Percentiles rank a stretch among this genome's conserved stretches.
Evolutionary conservation across 345 rosid species (phyloP).

Genomic region (Brassica nigra): DNA sequence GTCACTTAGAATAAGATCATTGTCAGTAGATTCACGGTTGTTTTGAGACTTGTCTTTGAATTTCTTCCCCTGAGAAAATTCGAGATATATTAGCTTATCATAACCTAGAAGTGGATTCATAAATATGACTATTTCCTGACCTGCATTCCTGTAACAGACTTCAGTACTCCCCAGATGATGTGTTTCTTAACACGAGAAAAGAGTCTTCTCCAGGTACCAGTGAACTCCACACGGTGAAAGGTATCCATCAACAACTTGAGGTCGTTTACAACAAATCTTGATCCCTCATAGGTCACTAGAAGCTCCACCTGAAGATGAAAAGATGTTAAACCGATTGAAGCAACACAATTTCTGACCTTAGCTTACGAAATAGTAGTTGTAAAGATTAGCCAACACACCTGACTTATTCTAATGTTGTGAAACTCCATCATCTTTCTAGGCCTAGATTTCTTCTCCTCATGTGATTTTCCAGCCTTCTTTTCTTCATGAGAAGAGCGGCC

Average conservation of each 20-base stretch:
- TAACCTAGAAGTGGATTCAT: not conserved
- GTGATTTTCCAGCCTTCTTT: slow-evolving; percentile 75
- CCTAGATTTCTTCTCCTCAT: slow-evolving; percentile 85
- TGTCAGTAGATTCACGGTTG: slow-evolving; percentile 68
- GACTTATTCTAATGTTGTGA: slow-evolving; percentile 91
- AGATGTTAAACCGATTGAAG: slow-evolving; percentile 15
- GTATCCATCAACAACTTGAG: slow-evolving; percentile 97
- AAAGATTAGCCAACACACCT: slow-evolving; percentile 52
- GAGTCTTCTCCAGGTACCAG: slow-evolving; percentile 97
- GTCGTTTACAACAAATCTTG: slow-evolving; percentile 94
- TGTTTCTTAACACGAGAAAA: slow-evolving; percentile 98
- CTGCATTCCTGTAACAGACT: slow-evolving; percentile 99
- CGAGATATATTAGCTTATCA: not conserved
- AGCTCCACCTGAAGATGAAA: slow-evolving; percentile 71
- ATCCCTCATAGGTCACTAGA: slow-evolving; percentile 86
- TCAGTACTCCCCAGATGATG: slow-evolving; percentile 95
- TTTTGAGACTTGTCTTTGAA: slow-evolving; percentile 80
- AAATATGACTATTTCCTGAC: slow-evolving; percentile 38
- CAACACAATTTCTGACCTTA: slow-evolving; percentile 2
- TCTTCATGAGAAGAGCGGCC: slow-evolving; percentile 90
- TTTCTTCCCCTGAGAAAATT: slow-evolving; percentile 75
- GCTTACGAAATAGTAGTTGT: not conserved
- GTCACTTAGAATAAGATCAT: slow-evolving; percentile 77
- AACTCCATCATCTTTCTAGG: slow-evolving; percentile 92
- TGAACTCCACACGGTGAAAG: slow-evolving; percentile 79